Percentiles rank a stretch among this genome's conserved stretches.
These are phyloP conservation scores for Amphibolis antarctica DNA, from an alignment of 106 monocot species.

Conservation along the genomic window DNA sequence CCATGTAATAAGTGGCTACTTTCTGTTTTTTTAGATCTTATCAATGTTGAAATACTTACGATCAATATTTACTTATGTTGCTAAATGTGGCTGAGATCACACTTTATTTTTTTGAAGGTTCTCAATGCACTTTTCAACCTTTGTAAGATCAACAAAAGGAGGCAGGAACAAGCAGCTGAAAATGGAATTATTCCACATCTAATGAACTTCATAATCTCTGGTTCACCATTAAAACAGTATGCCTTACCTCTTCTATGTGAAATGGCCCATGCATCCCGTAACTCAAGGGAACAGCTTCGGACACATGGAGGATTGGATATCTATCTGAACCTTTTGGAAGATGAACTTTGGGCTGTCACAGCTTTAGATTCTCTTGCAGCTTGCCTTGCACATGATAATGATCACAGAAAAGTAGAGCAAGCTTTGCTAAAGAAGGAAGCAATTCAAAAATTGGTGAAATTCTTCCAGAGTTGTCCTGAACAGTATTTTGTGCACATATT, in stretches of 20 bases:
- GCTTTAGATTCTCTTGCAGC: slow-evolving; percentile 90
- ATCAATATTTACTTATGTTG: too few relatives aligned
- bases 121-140: slow-evolving; percentile 92
- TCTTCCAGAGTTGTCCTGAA: slow-evolving; percentile 80
- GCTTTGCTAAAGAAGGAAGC: slow-evolving; percentile 94
- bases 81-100: too few relatives aligned
- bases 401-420: slow-evolving; percentile 84
- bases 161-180: slow-evolving; percentile 97
- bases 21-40: too few relatives aligned
- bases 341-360: slow-evolving; percentile 85
- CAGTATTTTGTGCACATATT: slow-evolving; percentile 94
- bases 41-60: too few relatives aligned
- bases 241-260: slow-evolving; percentile 87
- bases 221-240: slow-evolving; percentile 76
- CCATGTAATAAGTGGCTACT: too few relatives aligned
- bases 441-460: slow-evolving; percentile 84
- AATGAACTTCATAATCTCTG: slow-evolving; percentile 80
- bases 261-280: slow-evolving; percentile 97
- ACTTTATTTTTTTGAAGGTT: slow-evolving; percentile 35
- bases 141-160: slow-evolving; percentile 96
- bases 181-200: slow-evolving; percentile 95
- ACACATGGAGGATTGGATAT: slow-evolving; percentile 93
- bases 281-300: slow-evolving; percentile 88
- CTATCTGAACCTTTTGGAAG: slow-evolving; percentile 81
- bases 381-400: slow-evolving; percentile 94